phyloP scores from a whole-genome alignment of 306 rosid species.

The Abrus pulchellus region DNA sequence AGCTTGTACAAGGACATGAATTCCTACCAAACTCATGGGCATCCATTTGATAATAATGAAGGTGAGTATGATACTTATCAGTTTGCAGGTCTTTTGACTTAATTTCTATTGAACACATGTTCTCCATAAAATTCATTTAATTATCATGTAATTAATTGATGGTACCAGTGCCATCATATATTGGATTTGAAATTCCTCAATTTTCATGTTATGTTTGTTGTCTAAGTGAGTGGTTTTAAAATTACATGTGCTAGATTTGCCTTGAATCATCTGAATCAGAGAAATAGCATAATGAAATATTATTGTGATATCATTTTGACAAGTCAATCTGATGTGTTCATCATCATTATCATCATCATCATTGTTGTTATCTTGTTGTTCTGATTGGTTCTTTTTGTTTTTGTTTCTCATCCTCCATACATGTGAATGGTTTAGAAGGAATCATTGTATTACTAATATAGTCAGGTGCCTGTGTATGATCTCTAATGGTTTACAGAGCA shows the following conservation, averaged over 20 bases:
- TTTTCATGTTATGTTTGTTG: conserved; percentile 28
- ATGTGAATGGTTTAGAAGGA: neutral
- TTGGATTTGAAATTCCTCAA: neutral
- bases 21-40: conserved; percentile 72
- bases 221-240: neutral
- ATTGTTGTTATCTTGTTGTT: neutral
- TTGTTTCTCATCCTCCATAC: neutral
- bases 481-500: conserved; percentile 23
- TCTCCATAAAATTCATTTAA: neutral
- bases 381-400: neutral
- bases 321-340: conserved; percentile 22
- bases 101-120: conserved; percentile 24
- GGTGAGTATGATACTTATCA: conserved; percentile 55
- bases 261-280: neutral
- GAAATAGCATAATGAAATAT: conserved; percentile 20
- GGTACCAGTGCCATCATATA: neutral
- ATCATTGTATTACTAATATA: neutral
- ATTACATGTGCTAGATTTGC: conserved; percentile 1
- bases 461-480: neutral
- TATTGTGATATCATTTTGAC: conserved; percentile 7
- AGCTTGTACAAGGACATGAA: conserved; percentile 64
- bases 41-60: conserved; percentile 71
- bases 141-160: conserved; percentile 1
- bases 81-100: conserved; percentile 22
- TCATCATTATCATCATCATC: neutral